Base-by-base conservation (phyloP, 352 stramenopile species). In the Phytophthora europaea region DNA sequence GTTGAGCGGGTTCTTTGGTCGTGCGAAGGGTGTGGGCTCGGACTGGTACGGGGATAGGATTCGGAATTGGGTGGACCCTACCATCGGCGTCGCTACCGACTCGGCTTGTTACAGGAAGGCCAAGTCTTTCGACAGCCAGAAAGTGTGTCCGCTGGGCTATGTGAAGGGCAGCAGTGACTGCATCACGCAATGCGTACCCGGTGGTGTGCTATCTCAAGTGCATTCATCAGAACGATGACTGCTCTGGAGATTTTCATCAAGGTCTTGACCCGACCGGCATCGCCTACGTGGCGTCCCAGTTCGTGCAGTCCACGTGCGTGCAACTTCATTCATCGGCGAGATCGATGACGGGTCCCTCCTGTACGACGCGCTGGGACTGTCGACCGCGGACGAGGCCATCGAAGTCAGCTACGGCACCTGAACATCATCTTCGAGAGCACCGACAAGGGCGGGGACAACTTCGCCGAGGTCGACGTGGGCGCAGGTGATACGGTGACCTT, bases 131-230 rank as follows among this genome's bases (percentile, higher is more conserved):
- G 36, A 67, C 50, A 67, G 48, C 16, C 8, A 56, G 0, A 67
- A 68, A 5, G 22, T 33, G n/a, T 73, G 58, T 51, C 50, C 38
- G 26, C 18, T 63, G 22, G 56, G 58, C 3, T 73, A 73, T 31
- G 33, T 15, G 8, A 63, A 73, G 26, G 31, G 38, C 31, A n/a
- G 3, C 6, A 34, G 16, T 12, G 47, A 69, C 18, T 69, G 59
- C 13, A 65, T 63, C 28, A 36, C 67, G 12, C 28, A 81, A 54
- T 88, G 78, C 83, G 47, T 86, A 85, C 53, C 79, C 81, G 3
- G 79, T 88, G 12, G 56, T 77, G 45, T 89, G 82, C 47, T 79
- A 65, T 48, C 73, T 82, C 65, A 75, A 89, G 65, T 89, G 82
- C 40, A 60, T 86, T 33, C 81, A 67, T 26, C 78, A 84, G 51